Evolutionary conservation across 2,329 filamentous ascomycete genomes (phyloP), one percentile per base, ranked within the genome.

Genomic region (Myriosclerotinia curreyana): DNA sequence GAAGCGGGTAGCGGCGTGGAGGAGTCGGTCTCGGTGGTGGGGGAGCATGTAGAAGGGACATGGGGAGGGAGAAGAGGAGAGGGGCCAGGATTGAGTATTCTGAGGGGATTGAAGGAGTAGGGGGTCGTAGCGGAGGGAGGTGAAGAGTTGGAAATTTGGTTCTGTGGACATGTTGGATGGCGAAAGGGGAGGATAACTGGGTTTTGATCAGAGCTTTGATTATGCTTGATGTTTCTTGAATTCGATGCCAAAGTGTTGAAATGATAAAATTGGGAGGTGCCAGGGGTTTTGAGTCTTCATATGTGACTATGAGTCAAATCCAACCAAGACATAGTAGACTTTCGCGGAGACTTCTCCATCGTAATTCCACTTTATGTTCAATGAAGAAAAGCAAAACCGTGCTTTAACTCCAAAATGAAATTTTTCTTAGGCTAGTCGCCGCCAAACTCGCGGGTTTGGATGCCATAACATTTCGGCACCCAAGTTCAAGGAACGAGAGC

Each of bases 11-110:
- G 85, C 85, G 17, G 85, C 86, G 64, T 79, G 82, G n/a, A 92
- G 79, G 74, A 96, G 83, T 61, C 92, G 88, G 74, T 93, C 89
- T 53, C 86, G 84, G 75, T 96, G 92, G 69, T 88, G 87, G 65
- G 86, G 81, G 20, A 95, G 82, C 82, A 96, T 91, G 75, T 96
- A 96, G 70, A 91, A 87, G 0, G 87, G 83, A 11, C 86, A 90
- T 8, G 78, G 52, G 12, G 72, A 28, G 25, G 62, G 36, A 72
- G 78, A 48, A 8, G 72, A 28, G 25, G 62, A 34, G 71, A 86
- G 86, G 77, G 81, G 64, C 69, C 65, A 70, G 8, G 62, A 17
- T 48, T 66, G 46, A 25, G 66, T 67, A 55, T 71, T 71, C 70
- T 66, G 52, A 68, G 70, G 17, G 68, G 72, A 62, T 71, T 73